Evolutionary conservation across 139 green algal genomes (phyloP).

Genomic region (Picochlorum sp.): DNA sequence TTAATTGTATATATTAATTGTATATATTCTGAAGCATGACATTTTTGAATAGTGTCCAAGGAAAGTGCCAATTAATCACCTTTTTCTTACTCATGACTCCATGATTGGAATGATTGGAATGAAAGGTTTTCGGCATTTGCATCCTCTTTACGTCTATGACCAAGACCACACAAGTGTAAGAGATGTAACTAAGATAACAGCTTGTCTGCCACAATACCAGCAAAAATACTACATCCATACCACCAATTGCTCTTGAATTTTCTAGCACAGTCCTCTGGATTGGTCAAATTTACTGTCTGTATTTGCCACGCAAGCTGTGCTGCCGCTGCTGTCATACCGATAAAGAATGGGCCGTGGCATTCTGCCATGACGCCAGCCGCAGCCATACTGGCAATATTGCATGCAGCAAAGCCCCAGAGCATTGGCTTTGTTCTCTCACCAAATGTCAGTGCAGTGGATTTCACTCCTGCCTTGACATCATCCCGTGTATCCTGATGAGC

Average conservation of each 20-base stretch:
- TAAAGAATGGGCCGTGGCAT: slow-evolving; percentile 33
- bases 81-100: too few relatives aligned
- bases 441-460: slow-evolving; percentile 85
- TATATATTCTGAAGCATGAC: too few relatives aligned
- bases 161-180: neutral
- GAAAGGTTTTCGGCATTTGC: neutral
- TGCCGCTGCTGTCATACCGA: slow-evolving; percentile 36
- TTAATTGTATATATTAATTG: too few relatives aligned
- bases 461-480: slow-evolving; percentile 73
- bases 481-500: slow-evolving; percentile 95
- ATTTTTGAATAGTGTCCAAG: too few relatives aligned
- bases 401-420: slow-evolving; percentile 44
- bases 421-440: slow-evolving; percentile 46
- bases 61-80: too few relatives aligned
- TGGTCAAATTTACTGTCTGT: slow-evolving; percentile 50
- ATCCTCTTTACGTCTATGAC: neutral
- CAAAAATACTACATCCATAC: slow-evolving; percentile 68
- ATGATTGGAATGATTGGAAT: too few relatives aligned
- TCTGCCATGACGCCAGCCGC: slow-evolving; percentile 23
- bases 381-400: slow-evolving; percentile 26
- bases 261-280: slow-evolving; percentile 60
- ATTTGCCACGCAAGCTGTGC: slow-evolving; percentile 74
- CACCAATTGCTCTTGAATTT: slow-evolving; percentile 91
- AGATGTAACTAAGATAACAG: neutral
- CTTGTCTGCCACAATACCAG: slow-evolving; percentile 65